phyloP scores from a whole-genome alignment of 1,284 basidiomycete species.

The Heliocybe sulcata region DNA sequence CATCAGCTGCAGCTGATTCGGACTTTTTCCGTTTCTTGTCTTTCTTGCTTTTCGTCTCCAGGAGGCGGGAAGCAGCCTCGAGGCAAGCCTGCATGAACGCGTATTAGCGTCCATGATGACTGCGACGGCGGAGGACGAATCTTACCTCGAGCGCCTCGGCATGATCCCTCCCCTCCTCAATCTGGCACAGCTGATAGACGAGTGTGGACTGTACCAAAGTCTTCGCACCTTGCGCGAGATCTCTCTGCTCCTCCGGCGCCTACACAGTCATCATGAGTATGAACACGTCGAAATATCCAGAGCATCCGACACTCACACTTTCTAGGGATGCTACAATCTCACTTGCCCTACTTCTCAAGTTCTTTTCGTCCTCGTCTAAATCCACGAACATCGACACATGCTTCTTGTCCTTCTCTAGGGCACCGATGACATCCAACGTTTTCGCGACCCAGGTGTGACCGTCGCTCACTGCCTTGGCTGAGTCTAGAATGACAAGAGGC shows the following conservation, averaged over 20 bases:
- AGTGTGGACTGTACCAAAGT: constrained; percentile 66
- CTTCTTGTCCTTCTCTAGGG: constrained; percentile 63
- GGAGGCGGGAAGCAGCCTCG: constrained; percentile 45
- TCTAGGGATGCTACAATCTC: constrained; percentile 39
- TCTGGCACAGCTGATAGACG: constrained; percentile 65
- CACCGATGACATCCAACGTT: constrained; percentile 53
- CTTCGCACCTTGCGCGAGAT: constrained; percentile 57
- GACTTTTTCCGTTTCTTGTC: constrained; percentile 40
- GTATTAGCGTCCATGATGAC: constrained; percentile 11
- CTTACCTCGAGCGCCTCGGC: constrained; percentile 58
- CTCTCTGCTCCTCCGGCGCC: constrained; percentile 40
- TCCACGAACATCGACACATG: constrained; percentile 55
- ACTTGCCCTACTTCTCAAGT: constrained; percentile 38
- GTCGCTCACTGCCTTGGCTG: constrained; percentile 56
- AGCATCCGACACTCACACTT: constrained; percentile 27
- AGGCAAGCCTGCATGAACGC: constrained; percentile 40
- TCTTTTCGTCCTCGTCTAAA: constrained; percentile 49
- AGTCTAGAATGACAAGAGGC: constrained; percentile 46
- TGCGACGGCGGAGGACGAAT: constrained; percentile 1
- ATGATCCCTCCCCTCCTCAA: constrained; percentile 41
- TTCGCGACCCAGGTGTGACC: constrained; percentile 80
- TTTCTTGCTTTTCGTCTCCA: constrained; percentile 31
- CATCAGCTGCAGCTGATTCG: constrained; percentile 24
- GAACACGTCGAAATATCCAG: background rate
- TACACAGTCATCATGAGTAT: constrained; percentile 19